Evolutionary conservation across 2,329 filamentous ascomycete genomes (phyloP), one percentile per base, ranked within the genome.

Genomic region (Phoma sp.): DNA sequence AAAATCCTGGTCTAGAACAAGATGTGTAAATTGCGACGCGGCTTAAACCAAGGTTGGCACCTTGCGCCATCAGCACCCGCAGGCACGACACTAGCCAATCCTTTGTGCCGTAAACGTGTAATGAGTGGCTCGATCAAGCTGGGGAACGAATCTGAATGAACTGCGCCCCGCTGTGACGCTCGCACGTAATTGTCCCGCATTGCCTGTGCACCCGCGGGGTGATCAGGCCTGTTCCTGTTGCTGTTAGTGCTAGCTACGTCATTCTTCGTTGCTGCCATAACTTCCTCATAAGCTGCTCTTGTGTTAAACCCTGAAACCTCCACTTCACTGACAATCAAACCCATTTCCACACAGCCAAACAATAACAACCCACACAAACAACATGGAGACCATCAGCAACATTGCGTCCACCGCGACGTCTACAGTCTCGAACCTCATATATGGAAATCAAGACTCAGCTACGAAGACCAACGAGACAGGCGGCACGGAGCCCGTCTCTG

Each of bases 401-500:
- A 62, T 69, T 28, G 71, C 69, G 17, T 57, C 49, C 43, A 60
- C 58, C 17, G 65, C 60, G 30, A 59, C 62, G 4, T 63, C 53
- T 4, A 60, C 67, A 4, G 74, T 70, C 20, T 74, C 64, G 55
- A 75, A 74, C 57, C 59, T 68, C 36, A 73, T 77, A 59, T 77
- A 72, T 54, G 74, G 75, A 23, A 72, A 75, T 36, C 65, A 64
- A 39, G 59, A 62, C 23, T 50, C 61, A 34, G 55, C 57, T 21
- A 66, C 71, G 76, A 59, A 76, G 48, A 73, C 73, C 32, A 74
- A 71, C 29, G 72, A 74, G 59, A 72, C 69, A 7, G 61, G 51
- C 14, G 79, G 79, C 39, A 74, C 77, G 62, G 91, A 96, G 76
- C 91, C 91, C 15, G 74, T 92, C 37, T 89, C 89, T 17, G 91